phyloP scores from a whole-genome alignment of 768 basidiomycete genomes.

The Paxillus involutus region DNA sequence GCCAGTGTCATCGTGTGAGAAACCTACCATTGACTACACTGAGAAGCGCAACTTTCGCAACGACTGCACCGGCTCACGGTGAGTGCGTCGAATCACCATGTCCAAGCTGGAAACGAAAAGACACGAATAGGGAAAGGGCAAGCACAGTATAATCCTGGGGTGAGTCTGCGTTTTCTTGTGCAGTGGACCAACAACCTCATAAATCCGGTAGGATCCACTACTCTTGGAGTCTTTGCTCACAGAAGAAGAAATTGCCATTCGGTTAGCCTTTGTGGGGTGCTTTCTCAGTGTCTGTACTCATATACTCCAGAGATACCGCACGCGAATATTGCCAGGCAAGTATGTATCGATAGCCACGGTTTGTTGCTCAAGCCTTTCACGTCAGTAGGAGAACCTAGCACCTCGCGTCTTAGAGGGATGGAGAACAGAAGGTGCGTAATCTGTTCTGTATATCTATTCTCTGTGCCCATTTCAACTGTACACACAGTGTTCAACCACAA shows the following conservation, averaged over 20 bases:
- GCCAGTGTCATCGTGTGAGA: conserved; percentile 9
- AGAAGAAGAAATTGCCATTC: conserved; percentile 87
- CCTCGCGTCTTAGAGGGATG: conserved; percentile 91
- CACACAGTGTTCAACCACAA: conserved; percentile 69
- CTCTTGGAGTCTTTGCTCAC: conserved; percentile 76
- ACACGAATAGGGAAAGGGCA: conserved; percentile 16
- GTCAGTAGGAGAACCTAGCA: conserved; percentile 68
- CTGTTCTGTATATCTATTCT: neutral
- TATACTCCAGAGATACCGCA: conserved; percentile 65
- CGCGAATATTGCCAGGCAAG: conserved; percentile 76
- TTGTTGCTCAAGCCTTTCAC: neutral
- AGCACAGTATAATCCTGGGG: conserved; percentile 20
- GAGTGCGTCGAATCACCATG: conserved; percentile 4
- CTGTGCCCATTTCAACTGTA: neutral
- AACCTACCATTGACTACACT: conserved; percentile 10
- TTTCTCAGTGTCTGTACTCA: neutral
- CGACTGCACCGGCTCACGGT: conserved; percentile 18
- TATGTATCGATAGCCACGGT: neutral
- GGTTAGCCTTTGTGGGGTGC: conserved; percentile 45
- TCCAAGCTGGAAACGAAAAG: neutral
- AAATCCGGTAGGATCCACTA: conserved; percentile 71
- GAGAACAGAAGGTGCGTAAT: conserved; percentile 73
- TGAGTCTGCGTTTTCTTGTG: conserved; percentile 6
- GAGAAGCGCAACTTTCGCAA: conserved; percentile 14
- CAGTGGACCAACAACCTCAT: conserved; percentile 3